Conservation (phyloP, 129 eudicot species). For the Heracleum sosnowskyi region DNA sequence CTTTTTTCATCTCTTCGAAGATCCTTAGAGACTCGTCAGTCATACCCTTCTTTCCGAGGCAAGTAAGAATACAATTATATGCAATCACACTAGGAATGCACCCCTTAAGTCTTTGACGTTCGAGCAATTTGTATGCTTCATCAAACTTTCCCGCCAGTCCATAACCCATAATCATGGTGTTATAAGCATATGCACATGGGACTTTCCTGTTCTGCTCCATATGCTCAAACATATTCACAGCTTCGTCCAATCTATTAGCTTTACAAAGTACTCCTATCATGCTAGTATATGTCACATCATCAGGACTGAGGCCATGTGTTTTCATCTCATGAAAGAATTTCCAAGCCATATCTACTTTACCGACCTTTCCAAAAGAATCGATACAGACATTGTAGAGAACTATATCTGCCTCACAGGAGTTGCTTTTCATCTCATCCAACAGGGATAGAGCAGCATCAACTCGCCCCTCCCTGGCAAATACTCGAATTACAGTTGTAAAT, state of each 20-base stretch:
- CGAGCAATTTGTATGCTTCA: constrained; percentile 72
- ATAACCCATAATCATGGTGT: constrained; percentile 94
- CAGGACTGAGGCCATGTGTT: constrained; percentile 60
- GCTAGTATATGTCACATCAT: constrained; percentile 85
- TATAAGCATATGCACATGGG: constrained; percentile 95
- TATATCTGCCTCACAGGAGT: constrained; percentile 53
- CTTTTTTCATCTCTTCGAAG: constrained; percentile 73
- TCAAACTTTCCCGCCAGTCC: constrained; percentile 80
- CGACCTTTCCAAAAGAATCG: constrained; percentile 80
- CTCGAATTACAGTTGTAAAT: constrained; percentile 75
- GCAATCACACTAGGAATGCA: constrained; percentile 87
- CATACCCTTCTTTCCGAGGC: constrained; percentile 79
- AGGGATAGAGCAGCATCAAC: constrained; percentile 69
- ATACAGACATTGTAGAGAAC: constrained; percentile 94
- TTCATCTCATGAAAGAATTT: constrained; percentile 90
- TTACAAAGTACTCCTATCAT: constrained; percentile 87
- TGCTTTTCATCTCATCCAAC: constrained; percentile 79
- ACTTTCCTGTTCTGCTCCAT: constrained; percentile 54
- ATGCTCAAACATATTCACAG: constrained; percentile 67
- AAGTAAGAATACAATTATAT: constrained; percentile 73
- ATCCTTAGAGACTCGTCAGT: constrained; percentile 54
- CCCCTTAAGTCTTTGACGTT: constrained; percentile 68
- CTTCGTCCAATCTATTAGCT: constrained; percentile 68
- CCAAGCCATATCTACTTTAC: constrained; percentile 97
- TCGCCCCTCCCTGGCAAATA: constrained; percentile 59